These are phyloP conservation scores for Crepidotus variabilis DNA, from an alignment of 768 basidiomycete species.

Conservation along the genomic window DNA sequence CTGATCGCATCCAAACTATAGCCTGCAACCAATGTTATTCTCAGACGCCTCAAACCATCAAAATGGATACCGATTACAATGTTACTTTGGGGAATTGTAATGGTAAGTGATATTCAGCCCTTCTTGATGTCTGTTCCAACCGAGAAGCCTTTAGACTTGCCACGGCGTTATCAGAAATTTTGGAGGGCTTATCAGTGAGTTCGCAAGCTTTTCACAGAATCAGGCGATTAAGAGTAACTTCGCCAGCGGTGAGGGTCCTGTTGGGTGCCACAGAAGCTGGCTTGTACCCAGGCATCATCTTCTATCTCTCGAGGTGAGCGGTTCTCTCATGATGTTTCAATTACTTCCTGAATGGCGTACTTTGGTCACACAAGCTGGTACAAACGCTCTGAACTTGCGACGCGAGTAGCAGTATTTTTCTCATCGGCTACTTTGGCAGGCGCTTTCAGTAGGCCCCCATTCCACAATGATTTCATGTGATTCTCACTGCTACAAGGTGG, in stretches of 20 bases:
- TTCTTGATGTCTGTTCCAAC: too few relatives aligned
- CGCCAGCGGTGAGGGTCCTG: conserved; percentile 56
- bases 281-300: conserved; percentile 54
- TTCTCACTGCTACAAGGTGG: background rate
- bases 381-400: conserved; percentile 69
- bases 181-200: too few relatives aligned
- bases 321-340: background rate
- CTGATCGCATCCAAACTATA: too few relatives aligned
- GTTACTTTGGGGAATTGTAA: too few relatives aligned
- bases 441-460: conserved; percentile 65
- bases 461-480: conserved; percentile 9
- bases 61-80: too few relatives aligned
- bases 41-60: too few relatives aligned
- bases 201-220: too few relatives aligned
- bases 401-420: conserved; percentile 73
- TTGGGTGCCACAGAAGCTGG: conserved; percentile 65
- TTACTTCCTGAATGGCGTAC: background rate
- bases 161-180: too few relatives aligned
- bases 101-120: too few relatives aligned
- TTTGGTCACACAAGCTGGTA: conserved; percentile 58
- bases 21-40: too few relatives aligned
- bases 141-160: too few relatives aligned
- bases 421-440: conserved; percentile 78
- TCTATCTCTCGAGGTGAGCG: conserved; percentile 57
- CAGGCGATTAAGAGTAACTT: too few relatives aligned